Evolutionary conservation across 371 early-diverging fungal genomes (phyloP), one percentile per base, ranked within the genome.

Genomic region (Thermomucor indicae-seudaticae): DNA sequence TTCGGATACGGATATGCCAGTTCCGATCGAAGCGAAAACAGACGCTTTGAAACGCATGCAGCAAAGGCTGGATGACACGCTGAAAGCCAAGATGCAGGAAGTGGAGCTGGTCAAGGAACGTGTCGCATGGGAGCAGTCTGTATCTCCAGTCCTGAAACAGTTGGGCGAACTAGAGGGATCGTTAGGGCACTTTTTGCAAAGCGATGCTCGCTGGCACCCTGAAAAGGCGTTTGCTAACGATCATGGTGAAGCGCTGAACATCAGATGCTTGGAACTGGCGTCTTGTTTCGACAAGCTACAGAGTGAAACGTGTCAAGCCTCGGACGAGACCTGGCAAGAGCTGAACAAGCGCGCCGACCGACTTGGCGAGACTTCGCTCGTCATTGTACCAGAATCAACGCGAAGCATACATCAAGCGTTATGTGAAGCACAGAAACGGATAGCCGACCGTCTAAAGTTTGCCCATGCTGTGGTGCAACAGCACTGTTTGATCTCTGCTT

Each of bases 161-260:
- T 20, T 67, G 1, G 28, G 50, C 22, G 40, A 48, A 2, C 35
- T 47, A 22, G 65, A 67, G 37, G 12, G 31, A 2, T n/a, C 24
- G 2, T 49, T 69, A 14, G 66, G 65, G 14, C 16, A n/a, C 0
- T 75, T 75, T 50, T 47, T 75, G 8, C 64, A 65, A 34, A 53
- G 57, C 5, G 55, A 65, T n/a, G 76, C 70, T 6, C 57, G 68
- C 35, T 75, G 76, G 76, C 53, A 55, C 23, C 51, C 60, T 3
- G 53, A 46, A 19, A 28, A 29, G 0, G 38, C 47, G 20, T 43
- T 44, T 11, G 19, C 53, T 10, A 53, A 61, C 12, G 55, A 65
- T 8, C 58, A 63, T 31, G 64, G 62, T 23, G 42, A 49, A 1
- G 34, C 28, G 0, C 49, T 71, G 11, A 25, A 42, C n/a, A 14